Evolutionary conservation across 345 rosid genomes (phyloP).

Genomic region (Melastoma malabathricum): DNA sequence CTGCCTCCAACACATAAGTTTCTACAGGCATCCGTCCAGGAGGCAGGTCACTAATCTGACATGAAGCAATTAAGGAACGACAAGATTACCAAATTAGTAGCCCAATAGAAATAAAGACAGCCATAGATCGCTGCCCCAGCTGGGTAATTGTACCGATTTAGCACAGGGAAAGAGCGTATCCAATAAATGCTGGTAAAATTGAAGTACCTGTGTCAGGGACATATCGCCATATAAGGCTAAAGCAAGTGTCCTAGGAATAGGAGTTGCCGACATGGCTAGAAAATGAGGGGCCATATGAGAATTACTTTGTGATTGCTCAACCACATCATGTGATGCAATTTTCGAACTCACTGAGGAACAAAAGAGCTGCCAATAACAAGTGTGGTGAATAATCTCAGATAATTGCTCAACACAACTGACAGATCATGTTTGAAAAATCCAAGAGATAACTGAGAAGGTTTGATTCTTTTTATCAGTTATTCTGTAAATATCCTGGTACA

Average conservation of each 20-base stretch:
- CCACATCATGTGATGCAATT: slow-evolving; percentile 15
- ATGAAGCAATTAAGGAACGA: slow-evolving; percentile 7
- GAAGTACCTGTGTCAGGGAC: slow-evolving; percentile 74
- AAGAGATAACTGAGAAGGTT: background rate
- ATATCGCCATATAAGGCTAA: slow-evolving; percentile 85
- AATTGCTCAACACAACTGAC: background rate
- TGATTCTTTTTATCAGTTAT: too few species aligned
- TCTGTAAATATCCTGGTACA: too few species aligned
- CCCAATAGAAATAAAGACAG: too few species aligned
- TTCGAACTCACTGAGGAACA: slow-evolving; percentile 34
- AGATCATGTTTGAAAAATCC: slow-evolving; percentile 6
- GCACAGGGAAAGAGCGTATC: background rate
- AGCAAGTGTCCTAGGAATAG: slow-evolving; percentile 93
- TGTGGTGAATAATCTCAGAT: background rate
- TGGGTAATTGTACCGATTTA: too few species aligned
- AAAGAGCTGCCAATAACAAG: slow-evolving; percentile 46
- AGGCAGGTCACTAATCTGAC: slow-evolving; percentile 86
- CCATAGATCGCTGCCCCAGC: too few species aligned
- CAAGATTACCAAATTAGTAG: too few species aligned
- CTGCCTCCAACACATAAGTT: slow-evolving; percentile 56
- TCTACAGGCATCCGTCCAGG: slow-evolving; percentile 88
- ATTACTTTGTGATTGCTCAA: slow-evolving; percentile 33
- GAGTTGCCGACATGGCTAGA: slow-evolving; percentile 95
- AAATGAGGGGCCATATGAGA: slow-evolving; percentile 85
- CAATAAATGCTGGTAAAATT: background rate